Conservation (phyloP, 148 eudicot species). For the Diospyros kaki region DNA sequence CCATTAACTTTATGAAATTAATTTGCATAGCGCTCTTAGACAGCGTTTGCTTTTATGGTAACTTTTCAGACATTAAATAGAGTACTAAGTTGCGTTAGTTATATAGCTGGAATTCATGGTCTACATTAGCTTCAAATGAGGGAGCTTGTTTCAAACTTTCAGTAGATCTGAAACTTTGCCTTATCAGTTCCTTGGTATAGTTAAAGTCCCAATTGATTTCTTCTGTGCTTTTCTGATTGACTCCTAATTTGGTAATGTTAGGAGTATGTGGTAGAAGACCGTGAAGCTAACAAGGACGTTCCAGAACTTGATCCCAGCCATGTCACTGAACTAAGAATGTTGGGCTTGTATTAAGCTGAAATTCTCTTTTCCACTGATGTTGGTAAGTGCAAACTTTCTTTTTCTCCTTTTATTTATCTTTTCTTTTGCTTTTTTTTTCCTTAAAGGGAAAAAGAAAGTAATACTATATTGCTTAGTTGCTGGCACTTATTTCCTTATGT, state of each 20-base stretch:
- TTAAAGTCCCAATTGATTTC: neutral
- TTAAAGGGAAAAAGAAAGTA: neutral
- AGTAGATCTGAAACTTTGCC: neutral
- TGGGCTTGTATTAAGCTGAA: conserved; percentile 68
- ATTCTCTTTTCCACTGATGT: neutral
- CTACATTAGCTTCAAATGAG: neutral
- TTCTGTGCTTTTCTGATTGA: neutral
- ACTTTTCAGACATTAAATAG: neutral
- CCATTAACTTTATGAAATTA: neutral
- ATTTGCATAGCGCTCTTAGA: neutral
- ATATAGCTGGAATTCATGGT: neutral
- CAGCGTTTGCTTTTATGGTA: neutral
- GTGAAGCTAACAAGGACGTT: conserved; percentile 56
- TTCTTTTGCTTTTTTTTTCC: neutral
- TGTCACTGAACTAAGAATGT: conserved; percentile 83
- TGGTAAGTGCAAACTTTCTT: conserved; percentile 7
- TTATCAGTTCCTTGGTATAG: neutral
- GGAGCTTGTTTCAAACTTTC: neutral
- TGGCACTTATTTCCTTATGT: neutral
- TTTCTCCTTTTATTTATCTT: neutral
- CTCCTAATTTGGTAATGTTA: conserved; percentile 15
- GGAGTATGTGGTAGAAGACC: conserved; percentile 95
- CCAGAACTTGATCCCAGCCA: conserved; percentile 85
- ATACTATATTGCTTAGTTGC: no score
- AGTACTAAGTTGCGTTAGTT: neutral